phyloP scores from a whole-genome alignment of 352 stramenopile genomes.

The Globisporangium carolinianum region DNA sequence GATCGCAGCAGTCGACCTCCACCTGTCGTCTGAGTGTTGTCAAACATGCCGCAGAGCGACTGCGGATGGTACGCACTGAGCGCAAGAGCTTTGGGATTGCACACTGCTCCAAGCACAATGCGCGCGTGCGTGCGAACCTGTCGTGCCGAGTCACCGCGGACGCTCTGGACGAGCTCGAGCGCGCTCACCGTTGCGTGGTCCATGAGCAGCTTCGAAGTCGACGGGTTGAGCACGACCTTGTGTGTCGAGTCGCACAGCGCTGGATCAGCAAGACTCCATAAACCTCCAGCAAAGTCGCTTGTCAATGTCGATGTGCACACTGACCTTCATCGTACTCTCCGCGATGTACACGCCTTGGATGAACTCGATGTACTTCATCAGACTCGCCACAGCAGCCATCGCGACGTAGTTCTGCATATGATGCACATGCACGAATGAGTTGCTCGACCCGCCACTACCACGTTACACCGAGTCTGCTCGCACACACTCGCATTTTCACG shows the following conservation, averaged over 20 bases:
- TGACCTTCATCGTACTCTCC: constrained; percentile 75
- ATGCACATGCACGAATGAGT: background rate
- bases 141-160: constrained; percentile 37
- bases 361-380: constrained; percentile 85
- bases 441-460: too few relatives aligned
- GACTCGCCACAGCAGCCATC: constrained; percentile 72
- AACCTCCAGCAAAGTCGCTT: background rate
- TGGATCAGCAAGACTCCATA: background rate
- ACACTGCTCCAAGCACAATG: too few relatives aligned
- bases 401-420: constrained; percentile 66
- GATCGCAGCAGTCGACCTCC: constrained; percentile 71
- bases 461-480: too few relatives aligned
- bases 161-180: constrained; percentile 61
- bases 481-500: background rate
- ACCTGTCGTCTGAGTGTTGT: constrained; percentile 70
- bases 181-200: constrained; percentile 73
- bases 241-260: background rate
- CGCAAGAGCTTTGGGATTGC: too few relatives aligned
- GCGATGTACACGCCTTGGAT: constrained; percentile 85
- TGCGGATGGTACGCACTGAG: background rate
- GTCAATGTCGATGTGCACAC: background rate
- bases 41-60: constrained; percentile 56
- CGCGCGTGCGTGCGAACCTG: constrained; percentile 26
- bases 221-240: constrained; percentile 72
- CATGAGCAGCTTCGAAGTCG: constrained; percentile 69